phyloP scores from a whole-genome alignment of 768 basidiomycete genomes.

The Lentinula sp. region DNA sequence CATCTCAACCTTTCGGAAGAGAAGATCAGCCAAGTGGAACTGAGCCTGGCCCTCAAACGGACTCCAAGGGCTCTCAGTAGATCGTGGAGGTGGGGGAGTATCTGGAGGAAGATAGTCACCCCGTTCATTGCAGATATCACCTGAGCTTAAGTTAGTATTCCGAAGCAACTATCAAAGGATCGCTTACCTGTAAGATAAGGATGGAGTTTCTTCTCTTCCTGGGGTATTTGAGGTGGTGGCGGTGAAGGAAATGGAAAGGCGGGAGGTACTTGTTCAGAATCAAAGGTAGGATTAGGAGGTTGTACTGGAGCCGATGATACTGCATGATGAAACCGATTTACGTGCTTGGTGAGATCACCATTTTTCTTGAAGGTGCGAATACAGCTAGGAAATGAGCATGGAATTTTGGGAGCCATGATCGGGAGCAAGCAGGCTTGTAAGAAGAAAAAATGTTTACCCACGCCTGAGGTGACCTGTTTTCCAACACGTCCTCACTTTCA shows the following conservation, averaged over 20 bases:
- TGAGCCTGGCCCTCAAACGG: constrained; percentile 4
- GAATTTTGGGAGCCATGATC: too few species aligned
- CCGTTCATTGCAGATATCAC: constrained; percentile 2
- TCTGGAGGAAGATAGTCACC: not conserved
- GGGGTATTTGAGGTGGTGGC: not conserved
- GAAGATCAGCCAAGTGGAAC: constrained; percentile 5
- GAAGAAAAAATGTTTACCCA: too few species aligned
- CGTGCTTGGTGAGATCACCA: not conserved
- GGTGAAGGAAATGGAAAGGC: not conserved
- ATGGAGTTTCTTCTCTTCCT: not conserved
- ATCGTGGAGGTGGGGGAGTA: not conserved
- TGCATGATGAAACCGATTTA: not conserved
- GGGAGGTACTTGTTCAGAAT: not conserved
- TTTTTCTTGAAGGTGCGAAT: not conserved
- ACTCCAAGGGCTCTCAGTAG: not conserved
- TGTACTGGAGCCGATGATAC: not conserved
- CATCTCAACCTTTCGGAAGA: constrained; percentile 9
- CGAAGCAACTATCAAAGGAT: not conserved
- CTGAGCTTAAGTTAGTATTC: not conserved
- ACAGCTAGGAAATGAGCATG: not conserved
- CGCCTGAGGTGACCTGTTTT: not conserved
- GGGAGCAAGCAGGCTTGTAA: too few species aligned
- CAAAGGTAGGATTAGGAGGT: not conserved
- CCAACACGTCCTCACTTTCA: not conserved
- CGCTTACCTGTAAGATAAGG: constrained; percentile 1